phyloP scores from a whole-genome alignment of 2,329 filamentous ascomycete genomes.

The Aureobasidium sp. region DNA sequence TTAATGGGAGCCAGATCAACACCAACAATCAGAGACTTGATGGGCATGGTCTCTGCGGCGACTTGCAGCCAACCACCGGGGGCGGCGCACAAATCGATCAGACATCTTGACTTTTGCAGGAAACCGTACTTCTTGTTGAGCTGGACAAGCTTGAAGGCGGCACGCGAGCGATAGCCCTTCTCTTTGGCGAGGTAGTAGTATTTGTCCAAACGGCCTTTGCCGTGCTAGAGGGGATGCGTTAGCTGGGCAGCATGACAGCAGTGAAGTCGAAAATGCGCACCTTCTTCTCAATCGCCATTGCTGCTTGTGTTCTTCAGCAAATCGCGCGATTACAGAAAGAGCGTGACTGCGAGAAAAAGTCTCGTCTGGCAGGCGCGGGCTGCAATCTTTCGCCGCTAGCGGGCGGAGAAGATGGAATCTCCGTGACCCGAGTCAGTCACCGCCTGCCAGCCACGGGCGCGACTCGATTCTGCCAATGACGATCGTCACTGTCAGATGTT shows the following conservation, averaged over 20 bases:
- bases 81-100: conserved; percentile 94
- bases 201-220: conserved; percentile 96
- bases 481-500: conserved; percentile 3
- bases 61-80: conserved; percentile 98
- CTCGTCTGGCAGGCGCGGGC: neutral
- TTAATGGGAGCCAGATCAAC: conserved; percentile 95
- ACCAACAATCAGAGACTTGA: conserved; percentile 82
- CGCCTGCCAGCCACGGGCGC: neutral
- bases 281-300: conserved; percentile 97
- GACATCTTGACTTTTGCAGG: conserved; percentile 89
- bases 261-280: conserved; percentile 29
- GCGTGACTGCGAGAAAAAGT: conserved; percentile 2
- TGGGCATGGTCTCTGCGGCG: conserved; percentile 89
- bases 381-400: conserved; percentile 6
- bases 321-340: neutral
- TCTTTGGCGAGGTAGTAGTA: conserved; percentile 99
- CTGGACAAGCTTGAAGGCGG: conserved; percentile 96
- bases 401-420: neutral
- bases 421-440: neutral
- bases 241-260: neutral
- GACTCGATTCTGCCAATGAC: conserved; percentile 1
- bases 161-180: conserved; percentile 91
- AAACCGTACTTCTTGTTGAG: conserved; percentile 99
- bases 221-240: conserved; percentile 49
- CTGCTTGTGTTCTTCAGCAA: conserved; percentile 17